phyloP scores from a whole-genome alignment of 768 basidiomycete genomes.

The Phlebiopsis gigantea region DNA sequence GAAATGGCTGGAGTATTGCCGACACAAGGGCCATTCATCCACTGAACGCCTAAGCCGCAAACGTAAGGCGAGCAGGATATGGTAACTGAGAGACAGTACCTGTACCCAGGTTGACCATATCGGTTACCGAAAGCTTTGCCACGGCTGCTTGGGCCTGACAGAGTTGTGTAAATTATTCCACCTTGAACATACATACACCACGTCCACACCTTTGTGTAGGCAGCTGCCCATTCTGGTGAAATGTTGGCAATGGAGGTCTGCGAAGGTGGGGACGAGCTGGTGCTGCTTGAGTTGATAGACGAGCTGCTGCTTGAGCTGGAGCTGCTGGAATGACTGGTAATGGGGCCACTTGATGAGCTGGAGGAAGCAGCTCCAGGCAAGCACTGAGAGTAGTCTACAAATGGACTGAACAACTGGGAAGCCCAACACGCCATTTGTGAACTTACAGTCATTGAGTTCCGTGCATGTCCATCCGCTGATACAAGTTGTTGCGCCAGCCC shows the following conservation, averaged over 20 bases:
- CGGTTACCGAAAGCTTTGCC: constrained; percentile 30
- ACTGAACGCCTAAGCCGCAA: constrained; percentile 14
- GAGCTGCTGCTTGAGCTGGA: constrained; percentile 2
- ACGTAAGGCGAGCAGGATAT: neutral
- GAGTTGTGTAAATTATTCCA: neutral
- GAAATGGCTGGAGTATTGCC: constrained; percentile 21
- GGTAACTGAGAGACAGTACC: no score
- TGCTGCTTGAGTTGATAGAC: constrained; percentile 7
- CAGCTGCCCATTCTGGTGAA: constrained; percentile 49
- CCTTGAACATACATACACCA: no score
- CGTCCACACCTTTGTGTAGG: constrained; percentile 44
- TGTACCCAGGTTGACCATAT: constrained; percentile 29
- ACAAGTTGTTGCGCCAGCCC: constrained; percentile 47
- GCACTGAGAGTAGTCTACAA: constrained; percentile 45
- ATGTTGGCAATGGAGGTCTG: constrained; percentile 20
- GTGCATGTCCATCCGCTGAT: constrained; percentile 40
- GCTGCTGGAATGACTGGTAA: constrained; percentile 14
- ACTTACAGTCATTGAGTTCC: constrained; percentile 38
- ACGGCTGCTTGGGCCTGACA: constrained; percentile 44
- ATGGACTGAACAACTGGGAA: neutral
- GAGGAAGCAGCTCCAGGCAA: constrained; percentile 33
- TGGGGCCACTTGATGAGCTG: neutral
- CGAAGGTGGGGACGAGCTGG: constrained; percentile 14
- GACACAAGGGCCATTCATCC: constrained; percentile 24
- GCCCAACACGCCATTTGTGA: neutral